phyloP scores from a whole-genome alignment of 164 flowering plant species.

The Vitis rotundifolia region DNA sequence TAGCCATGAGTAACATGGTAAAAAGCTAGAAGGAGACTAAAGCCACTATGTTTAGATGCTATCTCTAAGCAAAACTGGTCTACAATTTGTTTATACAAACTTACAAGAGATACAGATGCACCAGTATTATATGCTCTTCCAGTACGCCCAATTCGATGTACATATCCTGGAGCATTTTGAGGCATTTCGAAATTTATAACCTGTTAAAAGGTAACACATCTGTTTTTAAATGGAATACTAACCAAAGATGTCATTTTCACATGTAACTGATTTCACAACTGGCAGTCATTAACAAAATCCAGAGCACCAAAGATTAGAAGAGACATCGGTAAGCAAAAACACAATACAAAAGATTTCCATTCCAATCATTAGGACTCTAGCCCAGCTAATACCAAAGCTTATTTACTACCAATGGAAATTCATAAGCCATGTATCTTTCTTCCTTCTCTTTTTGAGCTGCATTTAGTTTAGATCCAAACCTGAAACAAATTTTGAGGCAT shows the following conservation, averaged over 20 bases:
- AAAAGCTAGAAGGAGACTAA: neutral
- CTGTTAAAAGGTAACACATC: conserved; percentile 32
- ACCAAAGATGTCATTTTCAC: neutral
- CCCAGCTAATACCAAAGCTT: no score
- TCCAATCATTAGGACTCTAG: no score
- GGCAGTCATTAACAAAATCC: no score
- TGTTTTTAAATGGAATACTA: neutral
- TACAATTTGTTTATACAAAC: conserved; percentile 23
- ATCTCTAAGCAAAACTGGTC: neutral
- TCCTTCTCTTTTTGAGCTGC: no score
- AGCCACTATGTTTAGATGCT: neutral
- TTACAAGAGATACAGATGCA: conserved; percentile 85
- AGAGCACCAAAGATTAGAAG: neutral
- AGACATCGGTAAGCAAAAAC: neutral
- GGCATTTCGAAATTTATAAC: conserved; percentile 96
- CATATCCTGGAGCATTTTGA: conserved; percentile 66
- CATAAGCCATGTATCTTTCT: no score
- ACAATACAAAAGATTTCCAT: neutral
- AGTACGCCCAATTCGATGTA: conserved; percentile 96
- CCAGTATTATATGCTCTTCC: conserved; percentile 93
- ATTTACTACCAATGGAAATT: no score
- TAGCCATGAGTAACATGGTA: neutral
- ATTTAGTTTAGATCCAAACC: no score
- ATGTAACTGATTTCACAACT: neutral
- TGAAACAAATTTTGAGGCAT: no score